Evolutionary conservation across 352 stramenopile species (phyloP).

Genomic region (Phytophthora pluvialis): DNA sequence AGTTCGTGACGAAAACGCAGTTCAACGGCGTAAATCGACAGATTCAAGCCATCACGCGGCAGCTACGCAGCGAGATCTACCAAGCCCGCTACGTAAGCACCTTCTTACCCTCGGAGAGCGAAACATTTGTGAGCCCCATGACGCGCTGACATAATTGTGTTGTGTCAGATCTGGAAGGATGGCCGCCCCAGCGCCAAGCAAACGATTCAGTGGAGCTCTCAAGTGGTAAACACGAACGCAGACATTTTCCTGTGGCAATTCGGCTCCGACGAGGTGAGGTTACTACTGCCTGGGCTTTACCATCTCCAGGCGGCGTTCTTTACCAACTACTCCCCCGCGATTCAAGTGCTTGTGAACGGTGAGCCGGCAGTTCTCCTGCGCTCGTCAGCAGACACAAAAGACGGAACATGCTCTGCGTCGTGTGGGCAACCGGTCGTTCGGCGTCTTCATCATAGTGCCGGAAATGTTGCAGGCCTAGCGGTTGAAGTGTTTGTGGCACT

Average conservation of each 20-base stretch:
- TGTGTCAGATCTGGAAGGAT: conserved; percentile 78
- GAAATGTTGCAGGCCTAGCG: conserved; percentile 59
- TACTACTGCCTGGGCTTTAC: conserved; percentile 70
- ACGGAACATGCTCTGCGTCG: conserved; percentile 5
- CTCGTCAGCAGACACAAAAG: conserved; percentile 7
- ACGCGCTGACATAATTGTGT: background rate
- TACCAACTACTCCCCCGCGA: conserved; percentile 53
- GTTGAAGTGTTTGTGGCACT: conserved; percentile 67
- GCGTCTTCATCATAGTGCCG: conserved; percentile 63
- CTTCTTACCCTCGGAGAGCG: background rate
- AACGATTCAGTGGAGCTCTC: conserved; percentile 69
- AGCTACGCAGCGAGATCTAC: conserved; percentile 75
- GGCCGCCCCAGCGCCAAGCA: conserved; percentile 53
- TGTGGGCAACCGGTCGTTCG: conserved; percentile 12
- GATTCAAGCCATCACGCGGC: conserved; percentile 49
- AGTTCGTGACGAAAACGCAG: conserved; percentile 40
- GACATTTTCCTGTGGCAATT: conserved; percentile 76
- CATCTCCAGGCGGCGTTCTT: conserved; percentile 79
- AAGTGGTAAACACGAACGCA: conserved; percentile 71
- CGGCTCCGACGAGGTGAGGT: conserved; percentile 50
- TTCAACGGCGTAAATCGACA: conserved; percentile 43
- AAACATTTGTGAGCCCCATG: background rate
- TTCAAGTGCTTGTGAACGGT: conserved; percentile 70
- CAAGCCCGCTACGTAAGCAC: conserved; percentile 73
- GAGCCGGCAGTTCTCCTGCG: conserved; percentile 48